phyloP scores from a whole-genome alignment of 257 asterid species.

The Fraxinus americana region DNA sequence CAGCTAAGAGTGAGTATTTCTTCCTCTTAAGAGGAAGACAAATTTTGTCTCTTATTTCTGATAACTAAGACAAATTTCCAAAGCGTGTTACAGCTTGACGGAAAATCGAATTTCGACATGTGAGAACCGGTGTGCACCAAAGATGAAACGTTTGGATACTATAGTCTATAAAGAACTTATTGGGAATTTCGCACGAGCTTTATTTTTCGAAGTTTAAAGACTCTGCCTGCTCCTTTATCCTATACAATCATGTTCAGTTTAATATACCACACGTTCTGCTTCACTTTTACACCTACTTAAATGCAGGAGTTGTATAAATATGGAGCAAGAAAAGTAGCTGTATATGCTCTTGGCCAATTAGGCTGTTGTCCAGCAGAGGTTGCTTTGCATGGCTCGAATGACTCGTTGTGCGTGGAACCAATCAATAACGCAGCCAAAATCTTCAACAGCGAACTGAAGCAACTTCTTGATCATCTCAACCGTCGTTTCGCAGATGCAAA shows the following conservation, averaged over 20 bases:
- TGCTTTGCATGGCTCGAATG: conserved; percentile 34
- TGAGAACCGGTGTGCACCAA: too few species aligned
- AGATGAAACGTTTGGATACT: too few species aligned
- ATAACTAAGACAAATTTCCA: too few species aligned
- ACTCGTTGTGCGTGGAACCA: conserved; percentile 25
- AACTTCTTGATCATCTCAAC: conserved; percentile 28
- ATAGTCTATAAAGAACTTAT: too few species aligned
- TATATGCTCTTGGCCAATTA: conserved; percentile 31
- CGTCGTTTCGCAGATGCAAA: conserved; percentile 22
- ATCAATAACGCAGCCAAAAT: conserved; percentile 26
- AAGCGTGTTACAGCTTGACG: too few species aligned
- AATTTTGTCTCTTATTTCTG: too few species aligned
- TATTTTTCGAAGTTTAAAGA: too few species aligned
- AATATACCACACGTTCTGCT: background rate
- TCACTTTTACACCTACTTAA: too few species aligned
- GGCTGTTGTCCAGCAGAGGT: conserved; percentile 37
- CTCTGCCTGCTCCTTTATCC: background rate
- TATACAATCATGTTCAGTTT: background rate
- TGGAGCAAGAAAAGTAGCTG: conserved; percentile 39
- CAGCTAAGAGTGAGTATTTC: conserved; percentile 38
- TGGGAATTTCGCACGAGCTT: too few species aligned
- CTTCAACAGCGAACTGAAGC: conserved; percentile 30
- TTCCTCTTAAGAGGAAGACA: background rate
- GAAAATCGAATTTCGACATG: too few species aligned
- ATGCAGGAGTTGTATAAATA: conserved; percentile 24